These are phyloP conservation scores for Volvox carteri DNA, from an alignment of 163 green algal species.

Conservation along the genomic window DNA sequence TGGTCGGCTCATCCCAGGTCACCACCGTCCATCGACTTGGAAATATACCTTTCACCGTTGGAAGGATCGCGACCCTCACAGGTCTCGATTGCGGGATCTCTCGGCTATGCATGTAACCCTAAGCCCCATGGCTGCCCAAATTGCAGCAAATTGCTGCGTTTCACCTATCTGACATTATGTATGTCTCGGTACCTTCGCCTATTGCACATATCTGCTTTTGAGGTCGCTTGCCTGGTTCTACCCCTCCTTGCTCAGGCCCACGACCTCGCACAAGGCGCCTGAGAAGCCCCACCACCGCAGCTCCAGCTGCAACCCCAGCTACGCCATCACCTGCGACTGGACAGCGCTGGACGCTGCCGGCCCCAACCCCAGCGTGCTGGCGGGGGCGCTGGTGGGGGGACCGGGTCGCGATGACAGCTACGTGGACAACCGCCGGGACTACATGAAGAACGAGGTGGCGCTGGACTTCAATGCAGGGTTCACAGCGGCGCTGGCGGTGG, in stretches of 20 bases:
- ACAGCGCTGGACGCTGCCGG: neutral
- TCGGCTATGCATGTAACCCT: too few relatives aligned
- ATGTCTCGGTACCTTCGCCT: too few relatives aligned
- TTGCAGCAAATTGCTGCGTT: too few relatives aligned
- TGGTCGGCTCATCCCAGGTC: too few relatives aligned
- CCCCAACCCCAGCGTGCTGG: constrained; percentile 39
- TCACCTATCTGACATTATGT: too few relatives aligned
- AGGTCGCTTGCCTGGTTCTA: neutral
- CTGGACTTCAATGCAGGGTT: constrained; percentile 72
- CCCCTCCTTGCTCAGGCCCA: constrained; percentile 14
- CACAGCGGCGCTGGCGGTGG: constrained; percentile 42
- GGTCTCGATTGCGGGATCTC: too few relatives aligned
- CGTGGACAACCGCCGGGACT: constrained; percentile 60
- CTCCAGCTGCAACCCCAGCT: constrained; percentile 28
- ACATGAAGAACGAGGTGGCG: constrained; percentile 64
- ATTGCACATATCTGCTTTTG: too few relatives aligned
- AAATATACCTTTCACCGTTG: too few relatives aligned
- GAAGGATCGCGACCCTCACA: too few relatives aligned
- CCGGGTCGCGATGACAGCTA: constrained; percentile 60
- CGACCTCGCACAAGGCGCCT: neutral
- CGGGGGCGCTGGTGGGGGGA: constrained; percentile 69
- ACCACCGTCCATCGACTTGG: too few relatives aligned
- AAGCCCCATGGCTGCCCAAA: too few relatives aligned
- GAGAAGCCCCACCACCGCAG: constrained; percentile 43
- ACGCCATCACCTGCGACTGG: constrained; percentile 30